phyloP scores from a whole-genome alignment of 108 stramenopile genomes.

The Fragilariopsis cylindrus region DNA sequence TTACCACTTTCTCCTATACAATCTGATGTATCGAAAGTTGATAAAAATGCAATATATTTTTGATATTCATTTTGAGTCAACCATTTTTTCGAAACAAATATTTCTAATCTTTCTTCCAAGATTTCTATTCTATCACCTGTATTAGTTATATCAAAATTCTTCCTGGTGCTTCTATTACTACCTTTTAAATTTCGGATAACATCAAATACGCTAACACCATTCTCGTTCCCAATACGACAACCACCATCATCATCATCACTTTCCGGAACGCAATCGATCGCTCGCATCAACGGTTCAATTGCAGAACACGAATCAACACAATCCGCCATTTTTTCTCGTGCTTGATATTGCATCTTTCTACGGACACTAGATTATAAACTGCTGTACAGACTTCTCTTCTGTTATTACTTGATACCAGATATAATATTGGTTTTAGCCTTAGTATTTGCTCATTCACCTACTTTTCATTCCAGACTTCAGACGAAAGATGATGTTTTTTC shows the following conservation, averaged over 20 bases:
- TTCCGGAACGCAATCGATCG: slow-evolving; percentile 11
- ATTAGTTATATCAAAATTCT: no score
- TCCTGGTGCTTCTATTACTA: not conserved
- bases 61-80: slow-evolving; percentile 30
- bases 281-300: not conserved
- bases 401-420: no score
- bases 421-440: no score
- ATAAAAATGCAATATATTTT: slow-evolving; percentile 28
- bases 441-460: no score
- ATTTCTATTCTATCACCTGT: not conserved
- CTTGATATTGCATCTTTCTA: no score
- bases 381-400: no score
- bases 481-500: no score
- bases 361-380: no score
- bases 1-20: slow-evolving; percentile 14
- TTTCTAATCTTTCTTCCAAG: slow-evolving; percentile 22
- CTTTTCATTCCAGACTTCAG: no score
- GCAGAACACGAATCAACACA: slow-evolving; percentile 5
- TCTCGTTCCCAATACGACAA: no score
- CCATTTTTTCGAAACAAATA: slow-evolving; percentile 28
- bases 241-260: not conserved
- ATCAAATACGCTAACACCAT: not conserved
- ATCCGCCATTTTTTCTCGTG: no score
- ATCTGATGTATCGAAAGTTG: slow-evolving; percentile 4
- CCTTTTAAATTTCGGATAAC: not conserved